phyloP scores from a whole-genome alignment of 169 alveolate species.

The Plasmodium fragile region DNA sequence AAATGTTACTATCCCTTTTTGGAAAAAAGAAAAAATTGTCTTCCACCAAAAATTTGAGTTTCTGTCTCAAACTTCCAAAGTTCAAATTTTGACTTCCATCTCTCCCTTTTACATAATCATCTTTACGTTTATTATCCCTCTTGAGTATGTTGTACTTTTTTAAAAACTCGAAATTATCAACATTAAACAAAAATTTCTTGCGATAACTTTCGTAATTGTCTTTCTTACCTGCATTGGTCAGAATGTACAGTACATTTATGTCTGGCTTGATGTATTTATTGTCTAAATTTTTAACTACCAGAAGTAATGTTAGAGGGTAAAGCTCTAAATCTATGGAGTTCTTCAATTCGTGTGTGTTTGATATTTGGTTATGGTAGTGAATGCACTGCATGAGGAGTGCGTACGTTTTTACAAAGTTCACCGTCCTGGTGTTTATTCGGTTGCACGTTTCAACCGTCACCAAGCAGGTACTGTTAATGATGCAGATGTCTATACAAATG shows the following conservation, averaged over 20 bases:
- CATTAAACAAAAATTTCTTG: constrained; percentile 35
- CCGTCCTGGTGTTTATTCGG: constrained; percentile 24
- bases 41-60: constrained; percentile 56
- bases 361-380: constrained; percentile 75
- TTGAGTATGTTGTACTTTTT: constrained; percentile 49
- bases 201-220: constrained; percentile 16
- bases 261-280: constrained; percentile 68
- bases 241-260: constrained; percentile 45
- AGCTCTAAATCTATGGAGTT: constrained; percentile 65
- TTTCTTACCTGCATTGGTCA: constrained; percentile 32
- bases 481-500: constrained; percentile 62
- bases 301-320: constrained; percentile 63
- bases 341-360: constrained; percentile 68
- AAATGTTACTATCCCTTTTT: constrained; percentile 39
- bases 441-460: constrained; percentile 45
- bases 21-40: constrained; percentile 58
- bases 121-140: constrained; percentile 2
- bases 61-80: constrained; percentile 35
- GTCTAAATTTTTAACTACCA: constrained; percentile 53
- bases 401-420: constrained; percentile 65
- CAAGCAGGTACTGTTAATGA: constrained; percentile 58
- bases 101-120: neutral
- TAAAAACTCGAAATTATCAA: constrained; percentile 50
- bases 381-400: constrained; percentile 73
- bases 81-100: constrained; percentile 13